These are phyloP conservation scores for Scedosporium apiospermum DNA, from an alignment of 2,329 filamentous ascomycete species.

Conservation along the genomic window DNA sequence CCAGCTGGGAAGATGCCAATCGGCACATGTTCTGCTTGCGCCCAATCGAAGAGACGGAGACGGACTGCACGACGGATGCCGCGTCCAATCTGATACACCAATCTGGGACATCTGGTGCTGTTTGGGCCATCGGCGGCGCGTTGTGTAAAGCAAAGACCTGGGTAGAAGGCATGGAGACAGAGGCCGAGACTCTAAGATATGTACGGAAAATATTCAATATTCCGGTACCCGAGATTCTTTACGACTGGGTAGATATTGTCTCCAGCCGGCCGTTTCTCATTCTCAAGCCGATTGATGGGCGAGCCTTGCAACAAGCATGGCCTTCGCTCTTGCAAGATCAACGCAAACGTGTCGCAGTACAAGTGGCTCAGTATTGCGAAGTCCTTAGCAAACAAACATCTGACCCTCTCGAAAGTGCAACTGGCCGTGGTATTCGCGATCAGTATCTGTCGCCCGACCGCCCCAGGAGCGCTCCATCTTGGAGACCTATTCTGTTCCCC, in stretches of 20 bases:
- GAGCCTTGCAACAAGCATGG: not conserved
- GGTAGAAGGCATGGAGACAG: not conserved
- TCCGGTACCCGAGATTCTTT: not conserved
- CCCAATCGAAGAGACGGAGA: too few relatives aligned
- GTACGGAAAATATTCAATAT: not conserved
- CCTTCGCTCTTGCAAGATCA: not conserved
- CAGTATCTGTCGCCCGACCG: not conserved
- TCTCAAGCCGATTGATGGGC: not conserved
- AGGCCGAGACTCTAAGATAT: not conserved
- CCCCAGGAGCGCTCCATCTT: not conserved
- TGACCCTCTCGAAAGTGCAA: not conserved
- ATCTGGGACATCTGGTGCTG: not conserved
- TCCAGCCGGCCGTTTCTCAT: not conserved
- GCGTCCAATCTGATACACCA: too few relatives aligned
- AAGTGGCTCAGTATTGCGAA: not conserved
- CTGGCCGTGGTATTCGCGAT: not conserved
- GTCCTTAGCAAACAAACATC: not conserved
- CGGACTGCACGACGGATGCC: too few relatives aligned
- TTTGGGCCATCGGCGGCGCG: not conserved
- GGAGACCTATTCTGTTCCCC: not conserved
- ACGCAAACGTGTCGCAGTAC: not conserved
- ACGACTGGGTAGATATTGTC: not conserved
- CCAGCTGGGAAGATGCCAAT: too few relatives aligned
- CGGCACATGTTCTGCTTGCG: too few relatives aligned
- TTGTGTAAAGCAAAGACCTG: not conserved